Base-by-base conservation (phyloP, 805 yeast genomes). In the Candida wancherniae region DNA sequence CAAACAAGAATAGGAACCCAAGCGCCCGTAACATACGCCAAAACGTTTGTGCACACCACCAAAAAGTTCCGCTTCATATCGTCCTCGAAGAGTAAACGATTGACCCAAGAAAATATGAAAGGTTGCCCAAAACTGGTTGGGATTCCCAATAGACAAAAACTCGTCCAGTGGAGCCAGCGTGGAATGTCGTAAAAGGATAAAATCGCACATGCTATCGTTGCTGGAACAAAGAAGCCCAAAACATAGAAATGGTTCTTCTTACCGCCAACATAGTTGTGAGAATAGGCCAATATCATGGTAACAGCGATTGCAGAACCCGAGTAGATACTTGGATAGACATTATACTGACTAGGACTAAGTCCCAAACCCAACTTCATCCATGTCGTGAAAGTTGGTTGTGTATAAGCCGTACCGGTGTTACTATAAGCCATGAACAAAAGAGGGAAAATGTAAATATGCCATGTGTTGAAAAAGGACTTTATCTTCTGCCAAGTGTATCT, bases 41-140 rank as follows among this genome's bases (percentile, higher is more conserved):
- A 45, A 5, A 57, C 54, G 33, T 63, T 63, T 8, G 69, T 63
- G 18, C 46, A 37, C 4, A 63, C 66, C 13, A 62, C 58, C n/a
- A 61, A 51, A 31, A 63, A 62, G 31, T 44, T 44, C 22, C 44
- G 19, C 26, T 47, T 42, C 42, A 42, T 44, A 45, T 69, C 74
- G 37, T 69, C 68, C 6, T 57, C 47, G 16, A 58, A 57, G 12
- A 75, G 46, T 15, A 66, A 44, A 21, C 73, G 55, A 45, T 75
- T 75, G 21, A 73, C 65, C 81, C 80, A 75, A 2, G 76, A 58
- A 37, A 67, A 74, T 9, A 73, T 69, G 40, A 69, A 62, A 3
- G 79, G 78, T 52, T 71, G 79, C 1, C 77, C 80, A 67, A 66
- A 66, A 3, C 69, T 46, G 0, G 68, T 55, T 7, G 77, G 75